These are phyloP conservation scores for Boletus sp. DNA, from an alignment of 1,284 basidiomycete species.

Conservation along the genomic window DNA sequence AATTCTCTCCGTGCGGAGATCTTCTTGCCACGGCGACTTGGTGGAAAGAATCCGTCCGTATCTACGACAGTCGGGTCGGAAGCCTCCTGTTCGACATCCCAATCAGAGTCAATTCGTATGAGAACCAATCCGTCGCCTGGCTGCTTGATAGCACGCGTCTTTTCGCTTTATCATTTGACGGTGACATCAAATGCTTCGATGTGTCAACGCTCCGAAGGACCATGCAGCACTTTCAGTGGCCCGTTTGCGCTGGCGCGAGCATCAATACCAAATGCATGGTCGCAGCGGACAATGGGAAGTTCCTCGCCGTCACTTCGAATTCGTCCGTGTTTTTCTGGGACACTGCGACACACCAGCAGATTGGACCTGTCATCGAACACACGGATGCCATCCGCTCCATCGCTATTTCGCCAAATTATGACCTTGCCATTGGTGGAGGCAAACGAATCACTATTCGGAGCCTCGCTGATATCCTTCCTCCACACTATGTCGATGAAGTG, in stretches of 20 bases:
- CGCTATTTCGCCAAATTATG: slow-evolving; percentile 4
- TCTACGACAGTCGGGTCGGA: slow-evolving; percentile 9
- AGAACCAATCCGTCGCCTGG: slow-evolving; percentile 11
- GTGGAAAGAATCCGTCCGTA: slow-evolving; percentile 8
- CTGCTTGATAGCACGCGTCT: neutral
- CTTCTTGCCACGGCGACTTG: slow-evolving; percentile 11
- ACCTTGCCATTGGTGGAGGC: slow-evolving; percentile 1
- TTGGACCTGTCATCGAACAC: slow-evolving; percentile 1
- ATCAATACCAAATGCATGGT: slow-evolving; percentile 1
- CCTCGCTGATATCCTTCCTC: slow-evolving; percentile 5
- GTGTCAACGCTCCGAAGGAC: neutral
- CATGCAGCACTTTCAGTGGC: slow-evolving; percentile 2
- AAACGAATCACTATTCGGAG: slow-evolving; percentile 1
- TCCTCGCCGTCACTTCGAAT: neutral
- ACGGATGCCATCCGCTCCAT: slow-evolving; percentile 1
- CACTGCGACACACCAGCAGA: neutral
- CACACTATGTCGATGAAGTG: slow-evolving; percentile 1
- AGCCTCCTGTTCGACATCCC: slow-evolving; percentile 9
- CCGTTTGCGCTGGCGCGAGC: neutral
- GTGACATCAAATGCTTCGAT: slow-evolving; percentile 4
- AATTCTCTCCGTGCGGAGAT: slow-evolving; percentile 7
- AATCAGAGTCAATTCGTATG: slow-evolving; percentile 6
- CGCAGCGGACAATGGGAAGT: slow-evolving; percentile 6
- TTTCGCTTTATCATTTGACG: slow-evolving; percentile 5
- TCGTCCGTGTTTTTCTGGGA: slow-evolving; percentile 7